A percentile compares a stretch with the other conserved stretches of the same genome.
Conservation (phyloP, 2,329 filamentous ascomycete species). For the Colletotrichum scovillei region DNA sequence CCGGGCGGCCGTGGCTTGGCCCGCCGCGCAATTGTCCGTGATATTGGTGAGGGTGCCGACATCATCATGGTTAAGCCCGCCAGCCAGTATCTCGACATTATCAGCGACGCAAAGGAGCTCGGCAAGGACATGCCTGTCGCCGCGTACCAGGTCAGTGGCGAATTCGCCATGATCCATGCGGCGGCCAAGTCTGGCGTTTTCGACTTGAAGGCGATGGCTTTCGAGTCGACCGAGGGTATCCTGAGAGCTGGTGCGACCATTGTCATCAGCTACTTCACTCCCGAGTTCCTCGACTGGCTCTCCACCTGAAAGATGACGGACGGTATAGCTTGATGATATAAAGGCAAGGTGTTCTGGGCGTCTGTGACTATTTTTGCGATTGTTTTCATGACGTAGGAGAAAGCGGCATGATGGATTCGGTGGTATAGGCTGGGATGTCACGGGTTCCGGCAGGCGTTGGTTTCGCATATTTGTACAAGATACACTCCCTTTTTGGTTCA, state of each 20-base stretch:
- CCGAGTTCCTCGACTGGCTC: slow-evolving; percentile 78
- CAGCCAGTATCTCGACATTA: slow-evolving; percentile 95
- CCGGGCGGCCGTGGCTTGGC: slow-evolving; percentile 92
- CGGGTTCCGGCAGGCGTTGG: slow-evolving; percentile 10
- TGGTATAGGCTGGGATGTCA: not conserved
- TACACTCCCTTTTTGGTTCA: slow-evolving; percentile 7
- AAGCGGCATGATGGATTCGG: not conserved
- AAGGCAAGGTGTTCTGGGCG: slow-evolving; percentile 29
- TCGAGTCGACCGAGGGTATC: slow-evolving; percentile 94
- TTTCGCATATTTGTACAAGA: slow-evolving; percentile 5
- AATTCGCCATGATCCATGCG: slow-evolving; percentile 98
- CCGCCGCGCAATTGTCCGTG: slow-evolving; percentile 87
- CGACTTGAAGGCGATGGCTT: slow-evolving; percentile 92
- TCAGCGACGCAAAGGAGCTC: slow-evolving; percentile 95
- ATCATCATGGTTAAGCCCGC: slow-evolving; percentile 99
- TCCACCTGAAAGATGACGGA: slow-evolving; percentile 52
- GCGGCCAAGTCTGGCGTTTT: slow-evolving; percentile 97
- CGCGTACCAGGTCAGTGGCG: slow-evolving; percentile 96
- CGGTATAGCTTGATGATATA: slow-evolving; percentile 7
- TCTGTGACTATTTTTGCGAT: not conserved
- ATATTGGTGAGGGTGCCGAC: slow-evolving; percentile 94
- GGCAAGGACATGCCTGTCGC: slow-evolving; percentile 92
- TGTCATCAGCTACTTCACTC: slow-evolving; percentile 93
- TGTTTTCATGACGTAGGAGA: not conserved
- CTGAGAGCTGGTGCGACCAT: slow-evolving; percentile 93